Conservation (phyloP, 306 rosid genomes). For the Vigna hirtella region DNA sequence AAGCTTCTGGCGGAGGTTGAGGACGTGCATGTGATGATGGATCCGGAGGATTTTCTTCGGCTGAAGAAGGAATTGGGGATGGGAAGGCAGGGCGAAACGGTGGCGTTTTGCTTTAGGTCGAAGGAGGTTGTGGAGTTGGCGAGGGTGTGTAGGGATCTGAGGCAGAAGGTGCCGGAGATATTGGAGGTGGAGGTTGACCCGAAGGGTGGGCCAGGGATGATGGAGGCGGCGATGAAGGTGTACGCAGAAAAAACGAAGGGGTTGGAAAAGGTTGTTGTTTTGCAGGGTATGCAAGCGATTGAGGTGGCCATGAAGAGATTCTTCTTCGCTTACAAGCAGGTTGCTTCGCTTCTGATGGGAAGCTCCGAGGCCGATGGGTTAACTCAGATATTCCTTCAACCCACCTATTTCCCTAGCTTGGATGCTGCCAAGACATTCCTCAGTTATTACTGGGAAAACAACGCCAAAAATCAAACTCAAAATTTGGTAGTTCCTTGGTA, state of each 20-base stretch:
- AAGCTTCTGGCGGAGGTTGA: constrained; percentile 70
- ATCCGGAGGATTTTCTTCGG: constrained; percentile 78
- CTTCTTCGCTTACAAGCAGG: constrained; percentile 83
- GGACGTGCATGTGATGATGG: constrained; percentile 82
- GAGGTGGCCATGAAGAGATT: constrained; percentile 80
- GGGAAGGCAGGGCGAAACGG: constrained; percentile 54
- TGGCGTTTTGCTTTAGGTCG: constrained; percentile 80
- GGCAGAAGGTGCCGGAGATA: constrained; percentile 73
- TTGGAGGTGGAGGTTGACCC: constrained; percentile 91
- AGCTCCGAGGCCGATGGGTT: constrained; percentile 69
- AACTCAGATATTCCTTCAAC: constrained; percentile 77
- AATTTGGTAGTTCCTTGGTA: neutral
- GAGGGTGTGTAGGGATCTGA: constrained; percentile 68
- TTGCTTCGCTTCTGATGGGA: constrained; percentile 72
- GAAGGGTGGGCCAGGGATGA: constrained; percentile 86
- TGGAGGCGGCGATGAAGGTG: constrained; percentile 93
- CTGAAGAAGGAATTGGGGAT: constrained; percentile 65
- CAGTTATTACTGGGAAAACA: constrained; percentile 54
- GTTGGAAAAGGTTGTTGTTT: constrained; percentile 60
- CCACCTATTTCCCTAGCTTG: constrained; percentile 87
- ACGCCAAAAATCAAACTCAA: constrained; percentile 28
- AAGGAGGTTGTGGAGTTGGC: constrained; percentile 68
- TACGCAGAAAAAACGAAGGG: constrained; percentile 59
- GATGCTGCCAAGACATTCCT: constrained; percentile 95
- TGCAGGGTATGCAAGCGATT: constrained; percentile 78